Conservation (phyloP, 2,329 filamentous ascomycete genomes). For the Falciphora oryzae region DNA sequence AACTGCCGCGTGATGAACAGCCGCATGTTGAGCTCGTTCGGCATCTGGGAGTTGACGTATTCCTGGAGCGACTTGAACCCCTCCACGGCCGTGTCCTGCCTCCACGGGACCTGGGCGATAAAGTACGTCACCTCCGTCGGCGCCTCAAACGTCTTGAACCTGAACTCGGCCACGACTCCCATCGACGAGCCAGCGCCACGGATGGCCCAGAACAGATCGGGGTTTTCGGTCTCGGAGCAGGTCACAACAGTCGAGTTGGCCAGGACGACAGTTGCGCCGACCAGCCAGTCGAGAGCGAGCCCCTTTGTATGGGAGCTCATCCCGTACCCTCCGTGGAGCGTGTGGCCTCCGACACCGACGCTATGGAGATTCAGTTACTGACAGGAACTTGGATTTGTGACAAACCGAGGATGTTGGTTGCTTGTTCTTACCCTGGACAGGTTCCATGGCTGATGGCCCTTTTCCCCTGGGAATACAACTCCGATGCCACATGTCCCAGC, state of each 20-base stretch:
- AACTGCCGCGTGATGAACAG: slow-evolving; percentile 29
- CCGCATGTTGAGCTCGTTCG: slow-evolving; percentile 36
- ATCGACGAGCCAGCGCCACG: slow-evolving; percentile 4
- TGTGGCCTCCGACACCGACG: slow-evolving; percentile 33
- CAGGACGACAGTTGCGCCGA: slow-evolving; percentile 30
- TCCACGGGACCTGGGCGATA: slow-evolving; percentile 23
- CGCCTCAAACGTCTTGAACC: slow-evolving; percentile 32
- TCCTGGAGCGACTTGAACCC: slow-evolving; percentile 25
- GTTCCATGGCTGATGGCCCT: slow-evolving; percentile 43
- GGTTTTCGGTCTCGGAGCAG: slow-evolving; percentile 10
- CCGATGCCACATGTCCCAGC: slow-evolving; percentile 38
- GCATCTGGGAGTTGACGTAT: slow-evolving; percentile 27
- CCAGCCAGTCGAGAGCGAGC: slow-evolving; percentile 29
- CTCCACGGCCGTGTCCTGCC: slow-evolving; percentile 19
- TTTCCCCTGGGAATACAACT: slow-evolving; percentile 31
- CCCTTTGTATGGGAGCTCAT: slow-evolving; percentile 28
- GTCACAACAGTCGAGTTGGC: slow-evolving; percentile 30
- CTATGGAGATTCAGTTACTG: background rate
- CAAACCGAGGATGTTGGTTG: background rate
- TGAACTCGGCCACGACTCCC: slow-evolving; percentile 20
- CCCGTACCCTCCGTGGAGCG: slow-evolving; percentile 32
- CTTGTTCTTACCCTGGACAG: slow-evolving; percentile 31
- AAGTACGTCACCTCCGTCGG: slow-evolving; percentile 28
- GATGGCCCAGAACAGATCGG: slow-evolving; percentile 5
- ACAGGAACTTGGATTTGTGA: slow-evolving; percentile 12